phyloP scores from a whole-genome alignment of 257 asterid genomes.

The Fraxinus quadrangulata region DNA sequence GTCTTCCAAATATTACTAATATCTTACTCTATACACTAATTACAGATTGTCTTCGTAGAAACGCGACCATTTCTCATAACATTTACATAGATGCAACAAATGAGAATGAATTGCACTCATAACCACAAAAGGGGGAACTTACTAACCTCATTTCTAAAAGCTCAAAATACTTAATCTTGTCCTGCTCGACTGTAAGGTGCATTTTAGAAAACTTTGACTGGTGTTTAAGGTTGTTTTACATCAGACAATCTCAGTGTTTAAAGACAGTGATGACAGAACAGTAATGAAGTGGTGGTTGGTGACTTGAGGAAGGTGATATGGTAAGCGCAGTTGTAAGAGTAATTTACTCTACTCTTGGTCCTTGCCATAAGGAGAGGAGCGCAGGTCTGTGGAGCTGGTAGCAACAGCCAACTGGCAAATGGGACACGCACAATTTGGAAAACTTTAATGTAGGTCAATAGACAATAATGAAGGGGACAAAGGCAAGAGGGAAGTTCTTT shows the following conservation, averaged over 20 bases:
- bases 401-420: background rate
- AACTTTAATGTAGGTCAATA: background rate
- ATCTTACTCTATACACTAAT: background rate
- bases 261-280: background rate
- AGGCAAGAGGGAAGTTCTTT: background rate
- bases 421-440: background rate
- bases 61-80: background rate
- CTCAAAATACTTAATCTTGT: no score
- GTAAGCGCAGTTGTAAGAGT: background rate
- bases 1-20: no score
- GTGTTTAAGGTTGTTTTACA: background rate
- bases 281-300: background rate
- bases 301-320: background rate
- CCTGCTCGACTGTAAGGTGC: no score
- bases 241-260: background rate
- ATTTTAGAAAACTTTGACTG: background rate
- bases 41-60: background rate
- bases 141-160: no score
- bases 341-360: background rate
- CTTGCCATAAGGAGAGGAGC: background rate
- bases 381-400: background rate
- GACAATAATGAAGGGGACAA: background rate
- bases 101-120: background rate
- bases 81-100: no score
- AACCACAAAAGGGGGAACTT: no score